These are phyloP conservation scores for Gossypium turneri DNA, from an alignment of 345 rosid species.

Conservation along the genomic window DNA sequence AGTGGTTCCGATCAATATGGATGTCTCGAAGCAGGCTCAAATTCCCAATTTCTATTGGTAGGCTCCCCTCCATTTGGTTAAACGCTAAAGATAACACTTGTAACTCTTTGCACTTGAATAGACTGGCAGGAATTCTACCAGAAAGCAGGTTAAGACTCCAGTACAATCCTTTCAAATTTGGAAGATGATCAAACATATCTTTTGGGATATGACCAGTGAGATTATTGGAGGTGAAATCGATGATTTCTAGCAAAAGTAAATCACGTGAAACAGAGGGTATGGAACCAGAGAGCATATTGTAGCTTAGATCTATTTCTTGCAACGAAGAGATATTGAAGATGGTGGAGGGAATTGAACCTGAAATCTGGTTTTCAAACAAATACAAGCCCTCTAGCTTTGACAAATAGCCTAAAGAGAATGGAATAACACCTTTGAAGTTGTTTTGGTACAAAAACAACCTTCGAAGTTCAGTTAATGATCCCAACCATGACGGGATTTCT, in stretches of 20 bases:
- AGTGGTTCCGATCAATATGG: neutral
- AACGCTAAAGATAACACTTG: neutral
- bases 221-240: neutral
- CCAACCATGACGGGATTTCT: neutral
- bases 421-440: neutral
- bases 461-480: neutral
- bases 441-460: neutral
- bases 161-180: neutral
- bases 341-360: neutral
- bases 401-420: neutral
- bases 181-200: neutral
- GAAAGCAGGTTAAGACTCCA: neutral
- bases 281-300: neutral
- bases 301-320: neutral
- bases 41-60: conserved; percentile 4
- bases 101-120: neutral
- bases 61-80: neutral
- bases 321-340: conserved; percentile 1
- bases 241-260: neutral
- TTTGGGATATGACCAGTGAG: neutral
- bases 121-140: neutral
- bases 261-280: neutral
- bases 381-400: neutral
- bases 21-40: neutral
- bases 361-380: neutral